Evolutionary conservation across 192 early-diverging fungal genomes (phyloP).

Genomic region (Backusella australiensis): DNA sequence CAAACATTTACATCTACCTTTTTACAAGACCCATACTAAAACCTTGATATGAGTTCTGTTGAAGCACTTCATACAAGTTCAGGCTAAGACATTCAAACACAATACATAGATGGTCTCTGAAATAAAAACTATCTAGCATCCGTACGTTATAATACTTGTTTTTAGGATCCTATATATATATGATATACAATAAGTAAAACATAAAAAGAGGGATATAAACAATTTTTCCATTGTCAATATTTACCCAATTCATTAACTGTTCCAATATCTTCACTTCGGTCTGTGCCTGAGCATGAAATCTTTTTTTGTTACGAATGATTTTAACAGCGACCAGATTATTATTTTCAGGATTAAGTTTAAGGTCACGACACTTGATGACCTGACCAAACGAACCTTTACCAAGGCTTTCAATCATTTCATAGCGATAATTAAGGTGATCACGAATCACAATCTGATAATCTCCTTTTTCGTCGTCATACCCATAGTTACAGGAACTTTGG

Average conservation of each 20-base stretch:
- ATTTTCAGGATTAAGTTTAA: conserved; percentile 65
- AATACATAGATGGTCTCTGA: conserved; percentile 94
- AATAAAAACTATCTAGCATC: conserved; percentile 89
- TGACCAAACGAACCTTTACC: conserved; percentile 97
- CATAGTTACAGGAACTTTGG: conserved; percentile 54
- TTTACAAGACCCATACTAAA: conserved; percentile 74
- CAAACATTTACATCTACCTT: conserved; percentile 35
- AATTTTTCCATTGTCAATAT: background rate
- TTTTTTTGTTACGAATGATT: conserved; percentile 94
- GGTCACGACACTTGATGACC: conserved; percentile 90
- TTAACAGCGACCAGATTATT: conserved; percentile 84
- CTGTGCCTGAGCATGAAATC: conserved; percentile 93
- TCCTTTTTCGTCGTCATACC: conserved; percentile 88
- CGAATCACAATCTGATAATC: conserved; percentile 85
- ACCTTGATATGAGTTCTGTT: conserved; percentile 87
- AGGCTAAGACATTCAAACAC: conserved; percentile 90
- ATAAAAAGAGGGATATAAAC: background rate
- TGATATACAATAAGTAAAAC: background rate
- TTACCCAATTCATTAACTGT: conserved; percentile 73
- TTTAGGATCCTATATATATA: conserved; percentile 64
- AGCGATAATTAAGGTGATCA: conserved; percentile 89
- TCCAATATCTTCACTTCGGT: conserved; percentile 96
- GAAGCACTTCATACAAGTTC: conserved; percentile 96
- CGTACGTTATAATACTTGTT: conserved; percentile 77
- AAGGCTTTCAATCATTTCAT: conserved; percentile 88